phyloP scores from a whole-genome alignment of 2,329 filamentous ascomycete genomes.

The Trichoderma polysporum region DNA sequence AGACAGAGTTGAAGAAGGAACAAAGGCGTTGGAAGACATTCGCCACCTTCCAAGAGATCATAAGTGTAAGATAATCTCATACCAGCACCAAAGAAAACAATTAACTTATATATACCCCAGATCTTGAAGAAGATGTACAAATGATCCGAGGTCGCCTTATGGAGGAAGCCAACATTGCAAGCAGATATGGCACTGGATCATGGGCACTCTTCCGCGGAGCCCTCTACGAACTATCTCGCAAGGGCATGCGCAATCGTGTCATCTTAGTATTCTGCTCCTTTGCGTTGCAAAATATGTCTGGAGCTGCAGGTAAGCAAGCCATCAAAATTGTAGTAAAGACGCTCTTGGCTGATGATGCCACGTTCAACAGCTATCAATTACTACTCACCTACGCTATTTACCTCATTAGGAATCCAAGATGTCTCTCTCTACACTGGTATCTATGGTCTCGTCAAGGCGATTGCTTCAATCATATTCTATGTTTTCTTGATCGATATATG shows the following conservation, averaged over 20 bases:
- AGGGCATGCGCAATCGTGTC: constrained; percentile 44
- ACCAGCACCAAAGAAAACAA: background rate
- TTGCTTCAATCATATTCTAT: constrained; percentile 44
- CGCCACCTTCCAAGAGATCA: constrained; percentile 45
- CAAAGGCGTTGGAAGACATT: constrained; percentile 37
- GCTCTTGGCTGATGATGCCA: constrained; percentile 17
- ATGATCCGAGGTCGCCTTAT: constrained; percentile 42
- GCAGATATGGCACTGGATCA: constrained; percentile 34
- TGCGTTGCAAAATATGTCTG: constrained; percentile 42
- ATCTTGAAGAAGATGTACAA: constrained; percentile 49
- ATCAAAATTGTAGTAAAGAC: background rate
- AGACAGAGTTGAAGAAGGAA: constrained; percentile 35
- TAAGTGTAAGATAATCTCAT: constrained; percentile 23
- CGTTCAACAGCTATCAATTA: constrained; percentile 39
- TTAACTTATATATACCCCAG: constrained; percentile 17
- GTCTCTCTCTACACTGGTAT: constrained; percentile 50
- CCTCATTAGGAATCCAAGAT: constrained; percentile 46
- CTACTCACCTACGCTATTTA: constrained; percentile 38
- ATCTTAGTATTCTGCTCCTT: constrained; percentile 40
- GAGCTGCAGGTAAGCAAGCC: constrained; percentile 31
- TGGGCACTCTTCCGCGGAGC: constrained; percentile 27
- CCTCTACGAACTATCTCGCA: constrained; percentile 34
- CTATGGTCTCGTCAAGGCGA: constrained; percentile 48
- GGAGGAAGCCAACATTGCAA: constrained; percentile 36
- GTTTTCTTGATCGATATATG: constrained; percentile 41